Evolutionary conservation across 2,329 filamentous ascomycete species (phyloP).

Genomic region (Diaporthe destruens): DNA sequence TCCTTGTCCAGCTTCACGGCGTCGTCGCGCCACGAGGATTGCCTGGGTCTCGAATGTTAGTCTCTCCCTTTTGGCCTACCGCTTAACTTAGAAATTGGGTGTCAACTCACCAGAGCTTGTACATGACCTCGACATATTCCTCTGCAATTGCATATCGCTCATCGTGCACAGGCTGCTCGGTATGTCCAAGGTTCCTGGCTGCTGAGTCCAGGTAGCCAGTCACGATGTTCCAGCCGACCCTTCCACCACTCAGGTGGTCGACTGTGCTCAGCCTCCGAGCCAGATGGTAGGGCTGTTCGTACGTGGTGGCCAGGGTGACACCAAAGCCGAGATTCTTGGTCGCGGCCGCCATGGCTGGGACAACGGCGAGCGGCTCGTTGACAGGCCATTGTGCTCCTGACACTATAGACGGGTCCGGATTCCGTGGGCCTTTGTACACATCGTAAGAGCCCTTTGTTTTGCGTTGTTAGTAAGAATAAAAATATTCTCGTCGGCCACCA

Average conservation of each 20-base stretch:
- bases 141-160: slow-evolving; percentile 74
- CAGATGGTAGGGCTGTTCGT: slow-evolving; percentile 78
- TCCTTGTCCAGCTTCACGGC: slow-evolving; percentile 72
- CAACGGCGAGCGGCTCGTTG: slow-evolving; percentile 74
- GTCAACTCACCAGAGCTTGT: slow-evolving; percentile 64
- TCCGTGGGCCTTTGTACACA: slow-evolving; percentile 72
- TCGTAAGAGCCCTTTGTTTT: slow-evolving; percentile 69
- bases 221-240: slow-evolving; percentile 74
- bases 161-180: slow-evolving; percentile 63
- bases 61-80: rapidly evolving
- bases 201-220: slow-evolving; percentile 79
- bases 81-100: slow-evolving; percentile 41
- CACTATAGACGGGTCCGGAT: slow-evolving; percentile 69
- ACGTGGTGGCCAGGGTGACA: slow-evolving; percentile 77
- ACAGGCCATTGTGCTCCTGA: slow-evolving; percentile 79
- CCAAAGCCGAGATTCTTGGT: slow-evolving; percentile 78
- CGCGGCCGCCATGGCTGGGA: slow-evolving; percentile 78
- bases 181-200: slow-evolving; percentile 72
- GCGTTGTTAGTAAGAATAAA: background rate
- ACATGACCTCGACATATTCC: slow-evolving; percentile 73
- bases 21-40: slow-evolving; percentile 74
- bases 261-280: slow-evolving; percentile 74
- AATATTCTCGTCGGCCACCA: background rate
- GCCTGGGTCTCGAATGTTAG: slow-evolving; percentile 51
- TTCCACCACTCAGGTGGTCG: slow-evolving; percentile 75